These are phyloP conservation scores for Ambrosia hybrid DNA, from an alignment of 140 eudicot species.

Conservation along the genomic window DNA sequence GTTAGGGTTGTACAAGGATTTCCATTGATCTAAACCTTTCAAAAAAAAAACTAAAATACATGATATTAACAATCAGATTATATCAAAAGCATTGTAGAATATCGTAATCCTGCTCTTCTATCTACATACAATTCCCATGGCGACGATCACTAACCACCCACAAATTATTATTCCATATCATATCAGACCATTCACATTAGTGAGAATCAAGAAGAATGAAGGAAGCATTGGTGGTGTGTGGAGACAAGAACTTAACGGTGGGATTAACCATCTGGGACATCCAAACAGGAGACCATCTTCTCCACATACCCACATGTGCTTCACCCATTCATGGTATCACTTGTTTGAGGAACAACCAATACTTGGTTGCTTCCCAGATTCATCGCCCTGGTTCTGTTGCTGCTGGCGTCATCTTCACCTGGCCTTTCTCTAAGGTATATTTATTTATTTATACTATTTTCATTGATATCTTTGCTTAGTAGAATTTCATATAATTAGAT, in stretches of 20 bases:
- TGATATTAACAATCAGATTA: no score
- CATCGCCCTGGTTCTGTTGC: conserved; percentile 47
- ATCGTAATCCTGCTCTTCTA: no score
- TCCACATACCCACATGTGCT: conserved; percentile 52
- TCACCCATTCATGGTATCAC: conserved; percentile 42
- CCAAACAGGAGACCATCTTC: conserved; percentile 42
- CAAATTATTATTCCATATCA: conserved; percentile 1
- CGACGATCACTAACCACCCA: no score
- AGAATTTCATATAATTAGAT: no score
- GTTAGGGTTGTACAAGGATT: no score
- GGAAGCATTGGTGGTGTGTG: conserved; percentile 52
- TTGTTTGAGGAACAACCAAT: conserved; percentile 37
- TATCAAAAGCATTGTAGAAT: no score
- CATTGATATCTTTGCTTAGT: no score
- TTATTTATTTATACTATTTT: no score
- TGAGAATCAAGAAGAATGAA: conserved; percentile 19
- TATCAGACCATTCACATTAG: conserved; percentile 15
- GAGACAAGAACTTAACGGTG: conserved; percentile 44
- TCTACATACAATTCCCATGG: no score
- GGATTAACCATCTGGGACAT: conserved; percentile 56
- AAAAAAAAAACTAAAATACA: no score
- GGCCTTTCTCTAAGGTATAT: conserved; percentile 55
- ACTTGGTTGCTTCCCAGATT: conserved; percentile 53
- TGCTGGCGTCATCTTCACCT: conserved; percentile 50
- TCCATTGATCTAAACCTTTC: no score